phyloP scores from a whole-genome alignment of 2,329 filamentous ascomycete species.

The Stagonosporopsis rhizophila region DNA sequence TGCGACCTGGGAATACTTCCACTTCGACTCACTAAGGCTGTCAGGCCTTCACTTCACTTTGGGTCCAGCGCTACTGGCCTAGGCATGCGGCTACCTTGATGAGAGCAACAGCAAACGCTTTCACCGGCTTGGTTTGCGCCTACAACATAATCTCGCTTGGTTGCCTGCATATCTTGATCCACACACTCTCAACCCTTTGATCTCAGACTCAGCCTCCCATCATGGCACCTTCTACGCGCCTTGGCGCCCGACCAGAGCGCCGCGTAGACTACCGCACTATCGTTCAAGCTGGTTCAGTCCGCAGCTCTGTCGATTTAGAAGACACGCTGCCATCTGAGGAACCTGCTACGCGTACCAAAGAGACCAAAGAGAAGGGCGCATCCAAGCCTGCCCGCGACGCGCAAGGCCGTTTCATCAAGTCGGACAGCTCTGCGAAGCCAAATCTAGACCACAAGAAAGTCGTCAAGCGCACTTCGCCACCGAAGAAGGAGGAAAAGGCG shows the following conservation, averaged over 20 bases:
- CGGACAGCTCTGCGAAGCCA: constrained; percentile 1
- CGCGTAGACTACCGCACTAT: constrained; percentile 10
- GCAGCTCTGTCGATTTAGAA: constrained; percentile 7
- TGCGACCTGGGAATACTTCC: not conserved
- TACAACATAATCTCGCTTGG: constrained; percentile 1
- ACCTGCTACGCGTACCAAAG: not conserved
- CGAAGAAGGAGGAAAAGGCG: constrained; percentile 17
- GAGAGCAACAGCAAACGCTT: not conserved
- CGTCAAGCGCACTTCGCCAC: not conserved
- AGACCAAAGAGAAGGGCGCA: not conserved
- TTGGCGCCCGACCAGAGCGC: constrained; percentile 8
- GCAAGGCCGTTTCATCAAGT: constrained; percentile 13
- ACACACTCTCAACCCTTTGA: not conserved
- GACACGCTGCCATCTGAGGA: not conserved
- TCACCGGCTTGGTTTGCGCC: not conserved
- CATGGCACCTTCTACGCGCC: constrained; percentile 24
- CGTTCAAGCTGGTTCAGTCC: not conserved
- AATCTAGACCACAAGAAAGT: constrained; percentile 10
- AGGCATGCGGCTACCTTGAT: not conserved
- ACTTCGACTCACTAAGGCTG: not conserved
- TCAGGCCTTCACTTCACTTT: not conserved
- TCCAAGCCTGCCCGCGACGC: not conserved
- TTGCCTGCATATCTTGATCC: not conserved
- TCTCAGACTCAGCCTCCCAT: too few species aligned
- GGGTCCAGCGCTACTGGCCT: not conserved